A percentile compares a stretch with the other conserved stretches of the same genome.
phyloP scores from a whole-genome alignment of 2,329 filamentous ascomycete genomes.

The Neofusicoccum ribis region DNA sequence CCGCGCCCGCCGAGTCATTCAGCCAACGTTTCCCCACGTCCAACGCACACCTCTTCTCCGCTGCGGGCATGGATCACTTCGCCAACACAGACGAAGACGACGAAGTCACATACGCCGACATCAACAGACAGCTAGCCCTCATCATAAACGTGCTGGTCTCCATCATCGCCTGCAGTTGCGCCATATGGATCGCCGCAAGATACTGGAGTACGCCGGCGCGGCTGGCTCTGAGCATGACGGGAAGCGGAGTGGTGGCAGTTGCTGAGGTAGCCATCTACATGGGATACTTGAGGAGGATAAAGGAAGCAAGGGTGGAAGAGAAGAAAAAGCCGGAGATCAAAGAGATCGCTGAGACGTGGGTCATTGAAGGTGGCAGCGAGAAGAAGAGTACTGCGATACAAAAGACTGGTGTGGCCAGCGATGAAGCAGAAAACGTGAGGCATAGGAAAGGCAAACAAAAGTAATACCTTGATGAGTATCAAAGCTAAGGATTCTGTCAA shows the following conservation, averaged over 20 bases:
- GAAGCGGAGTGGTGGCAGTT: conserved; percentile 67
- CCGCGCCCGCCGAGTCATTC: conserved; percentile 58
- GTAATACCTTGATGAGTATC: background rate
- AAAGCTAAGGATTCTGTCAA: background rate
- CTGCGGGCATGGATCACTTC: conserved; percentile 25
- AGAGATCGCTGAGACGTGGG: conserved; percentile 72
- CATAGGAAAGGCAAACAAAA: background rate
- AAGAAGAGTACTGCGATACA: background rate
- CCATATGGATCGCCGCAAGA: conserved; percentile 74
- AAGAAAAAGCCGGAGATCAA: conserved; percentile 63
- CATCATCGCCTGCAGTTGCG: conserved; percentile 74
- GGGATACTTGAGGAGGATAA: conserved; percentile 71
- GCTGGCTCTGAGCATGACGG: conserved; percentile 69
- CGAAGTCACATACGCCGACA: conserved; percentile 67
- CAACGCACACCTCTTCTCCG: conserved; percentile 57
- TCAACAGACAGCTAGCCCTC: conserved; percentile 78
- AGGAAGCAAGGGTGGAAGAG: conserved; percentile 66
- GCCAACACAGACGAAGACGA: conserved; percentile 51
- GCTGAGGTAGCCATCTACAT: conserved; percentile 78
- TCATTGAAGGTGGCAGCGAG: conserved; percentile 40
- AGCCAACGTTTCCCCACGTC: conserved; percentile 56
- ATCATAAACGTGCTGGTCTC: conserved; percentile 90
- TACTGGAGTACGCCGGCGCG: conserved; percentile 74
- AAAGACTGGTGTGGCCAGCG: background rate
- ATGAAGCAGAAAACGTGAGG: background rate